Conservation (phyloP, 2,329 filamentous ascomycete genomes). For the Uncinocarpus reesii region DNA sequence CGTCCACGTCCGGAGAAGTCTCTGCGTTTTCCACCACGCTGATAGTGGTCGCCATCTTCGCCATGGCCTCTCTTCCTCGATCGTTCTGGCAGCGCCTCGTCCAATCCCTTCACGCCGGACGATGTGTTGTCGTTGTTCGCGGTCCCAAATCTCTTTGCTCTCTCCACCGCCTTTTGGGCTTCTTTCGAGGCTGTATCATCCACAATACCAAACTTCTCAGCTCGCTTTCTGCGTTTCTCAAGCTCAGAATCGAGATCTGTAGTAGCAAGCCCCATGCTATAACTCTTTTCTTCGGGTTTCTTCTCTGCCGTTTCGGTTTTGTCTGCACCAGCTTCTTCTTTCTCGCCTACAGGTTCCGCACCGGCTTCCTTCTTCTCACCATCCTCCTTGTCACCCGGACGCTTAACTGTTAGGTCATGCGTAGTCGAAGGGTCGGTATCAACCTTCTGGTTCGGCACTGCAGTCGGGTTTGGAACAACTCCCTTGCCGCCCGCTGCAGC, state of each 20-base stretch:
- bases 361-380: constrained; percentile 6
- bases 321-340: constrained; percentile 16
- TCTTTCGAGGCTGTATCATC: constrained; percentile 34
- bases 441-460: constrained; percentile 33
- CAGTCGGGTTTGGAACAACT: constrained; percentile 30
- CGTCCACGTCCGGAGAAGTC: constrained; percentile 24
- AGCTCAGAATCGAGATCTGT: constrained; percentile 39
- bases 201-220: constrained; percentile 41
- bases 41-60: constrained; percentile 27
- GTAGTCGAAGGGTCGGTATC: constrained; percentile 32
- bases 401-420: constrained; percentile 31
- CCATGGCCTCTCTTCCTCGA: constrained; percentile 33
- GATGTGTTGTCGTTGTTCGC: constrained; percentile 19
- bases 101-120: constrained; percentile 33
- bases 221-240: constrained; percentile 40
- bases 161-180: constrained; percentile 36
- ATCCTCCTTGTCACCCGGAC: constrained; percentile 17
- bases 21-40: constrained; percentile 35
- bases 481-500: constrained; percentile 33
- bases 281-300: constrained; percentile 28
- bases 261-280: constrained; percentile 34
- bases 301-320: constrained; percentile 19
- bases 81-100: constrained; percentile 37
- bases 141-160: constrained; percentile 40
- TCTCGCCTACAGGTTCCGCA: constrained; percentile 14